Evolutionary conservation across 768 basidiomycete genomes (phyloP).

Genomic region (Pisolithus orientalis): DNA sequence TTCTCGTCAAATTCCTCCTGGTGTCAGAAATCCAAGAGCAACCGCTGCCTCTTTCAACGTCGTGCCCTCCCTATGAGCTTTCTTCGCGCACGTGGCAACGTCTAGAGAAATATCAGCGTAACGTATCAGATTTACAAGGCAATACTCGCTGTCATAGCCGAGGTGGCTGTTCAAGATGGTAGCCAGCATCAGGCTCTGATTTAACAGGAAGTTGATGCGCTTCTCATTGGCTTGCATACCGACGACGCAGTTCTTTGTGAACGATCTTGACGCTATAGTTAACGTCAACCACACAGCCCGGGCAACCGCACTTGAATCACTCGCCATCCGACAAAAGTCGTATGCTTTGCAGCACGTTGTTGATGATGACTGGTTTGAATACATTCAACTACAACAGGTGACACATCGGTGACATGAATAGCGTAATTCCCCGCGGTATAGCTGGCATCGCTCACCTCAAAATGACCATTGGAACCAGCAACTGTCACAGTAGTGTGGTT

Average conservation of each 20-base stretch:
- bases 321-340: conserved; percentile 86
- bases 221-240: conserved; percentile 97
- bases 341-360: conserved; percentile 95
- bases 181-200: conserved; percentile 97
- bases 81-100: conserved; percentile 98
- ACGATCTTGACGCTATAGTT: conserved; percentile 70
- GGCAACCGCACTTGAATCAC: conserved; percentile 13
- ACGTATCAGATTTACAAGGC: conserved; percentile 1
- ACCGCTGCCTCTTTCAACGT: conserved; percentile 96
- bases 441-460: conserved; percentile 63
- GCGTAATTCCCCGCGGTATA: conserved; percentile 3
- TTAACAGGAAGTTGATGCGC: conserved; percentile 79
- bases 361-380: conserved; percentile 98
- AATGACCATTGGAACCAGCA: conserved; percentile 93
- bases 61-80: conserved; percentile 97
- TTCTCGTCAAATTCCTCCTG: conserved; percentile 93
- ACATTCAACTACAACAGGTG: conserved; percentile 73
- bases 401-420: conserved; percentile 3
- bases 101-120: conserved; percentile 42
- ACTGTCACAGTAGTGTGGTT: conserved; percentile 92
- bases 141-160: conserved; percentile 88
- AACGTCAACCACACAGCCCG: conserved; percentile 5
- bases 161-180: conserved; percentile 94
- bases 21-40: conserved; percentile 73
- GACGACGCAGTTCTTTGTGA: conserved; percentile 95